These are phyloP conservation scores for Ustilago curta DNA, from an alignment of 1,284 basidiomycete genomes.

Conservation along the genomic window DNA sequence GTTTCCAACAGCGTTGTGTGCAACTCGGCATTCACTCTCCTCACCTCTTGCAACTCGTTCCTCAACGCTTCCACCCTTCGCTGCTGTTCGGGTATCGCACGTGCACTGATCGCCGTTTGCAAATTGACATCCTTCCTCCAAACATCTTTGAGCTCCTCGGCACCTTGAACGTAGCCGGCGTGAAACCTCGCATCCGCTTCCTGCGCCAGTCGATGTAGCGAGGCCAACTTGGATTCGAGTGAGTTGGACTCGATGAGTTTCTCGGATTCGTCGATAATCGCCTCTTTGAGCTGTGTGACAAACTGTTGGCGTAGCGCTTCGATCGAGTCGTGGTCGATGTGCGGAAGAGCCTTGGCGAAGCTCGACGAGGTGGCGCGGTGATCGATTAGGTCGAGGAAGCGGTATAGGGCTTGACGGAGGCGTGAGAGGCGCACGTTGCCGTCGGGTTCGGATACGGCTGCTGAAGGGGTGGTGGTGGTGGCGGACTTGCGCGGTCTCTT, in stretches of 20 bases:
- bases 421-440: constrained; percentile 50
- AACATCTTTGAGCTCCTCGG: constrained; percentile 54
- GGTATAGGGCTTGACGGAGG: constrained; percentile 53
- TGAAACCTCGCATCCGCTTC: constrained; percentile 58
- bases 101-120: constrained; percentile 55
- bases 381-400: constrained; percentile 60
- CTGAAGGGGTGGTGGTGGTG: constrained; percentile 1
- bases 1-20: constrained; percentile 17
- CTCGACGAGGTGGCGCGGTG: constrained; percentile 50
- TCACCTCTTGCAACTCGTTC: constrained; percentile 40
- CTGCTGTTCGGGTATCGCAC: constrained; percentile 54
- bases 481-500: constrained; percentile 33
- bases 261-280: constrained; percentile 54
- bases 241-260: constrained; percentile 54
- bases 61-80: constrained; percentile 29
- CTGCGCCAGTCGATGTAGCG: constrained; percentile 49
- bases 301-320: constrained; percentile 55
- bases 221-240: constrained; percentile 47
- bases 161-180: constrained; percentile 24
- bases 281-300: constrained; percentile 54
- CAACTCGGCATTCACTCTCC: constrained; percentile 19
- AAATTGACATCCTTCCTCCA: constrained; percentile 60
- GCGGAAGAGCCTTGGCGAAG: constrained; percentile 51
- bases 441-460: neutral
- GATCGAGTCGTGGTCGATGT: constrained; percentile 41